phyloP scores from a whole-genome alignment of 1,284 basidiomycete species.

The Leccinum fallax region DNA sequence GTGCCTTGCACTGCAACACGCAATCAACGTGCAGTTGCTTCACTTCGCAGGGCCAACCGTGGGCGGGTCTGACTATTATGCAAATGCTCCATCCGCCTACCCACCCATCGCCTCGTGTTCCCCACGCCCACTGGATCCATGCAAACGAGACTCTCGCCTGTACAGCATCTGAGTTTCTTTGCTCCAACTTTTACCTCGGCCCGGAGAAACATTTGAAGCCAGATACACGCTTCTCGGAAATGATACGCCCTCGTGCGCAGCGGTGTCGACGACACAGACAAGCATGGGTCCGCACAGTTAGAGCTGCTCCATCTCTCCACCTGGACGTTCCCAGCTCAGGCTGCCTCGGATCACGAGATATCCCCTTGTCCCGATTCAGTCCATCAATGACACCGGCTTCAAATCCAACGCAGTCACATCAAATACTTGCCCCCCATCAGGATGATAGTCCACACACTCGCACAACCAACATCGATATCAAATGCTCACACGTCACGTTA shows the following conservation, averaged over 20 bases:
- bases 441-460: not conserved
- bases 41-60: not conserved
- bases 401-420: not conserved
- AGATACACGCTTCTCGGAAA: slow-evolving; percentile 4
- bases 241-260: not conserved
- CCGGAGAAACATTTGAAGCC: not conserved
- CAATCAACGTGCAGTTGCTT: not conserved
- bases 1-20: not conserved
- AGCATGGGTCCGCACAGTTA: slow-evolving; percentile 6
- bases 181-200: slow-evolving; percentile 20
- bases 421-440: not conserved
- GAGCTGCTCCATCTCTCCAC: not conserved
- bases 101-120: slow-evolving; percentile 12
- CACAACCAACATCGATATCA: not conserved
- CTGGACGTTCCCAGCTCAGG: not conserved
- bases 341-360: not conserved
- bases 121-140: slow-evolving; percentile 5
- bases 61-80: not conserved
- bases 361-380: not conserved
- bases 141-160: slow-evolving; percentile 1
- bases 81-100: not conserved
- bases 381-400: not conserved
- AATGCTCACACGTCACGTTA: not conserved
- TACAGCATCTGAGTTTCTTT: slow-evolving; percentile 11
- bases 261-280: not conserved